Evolutionary conservation across 2,329 filamentous ascomycete species (phyloP).

Genomic region (Colletotrichum tanaceti): DNA sequence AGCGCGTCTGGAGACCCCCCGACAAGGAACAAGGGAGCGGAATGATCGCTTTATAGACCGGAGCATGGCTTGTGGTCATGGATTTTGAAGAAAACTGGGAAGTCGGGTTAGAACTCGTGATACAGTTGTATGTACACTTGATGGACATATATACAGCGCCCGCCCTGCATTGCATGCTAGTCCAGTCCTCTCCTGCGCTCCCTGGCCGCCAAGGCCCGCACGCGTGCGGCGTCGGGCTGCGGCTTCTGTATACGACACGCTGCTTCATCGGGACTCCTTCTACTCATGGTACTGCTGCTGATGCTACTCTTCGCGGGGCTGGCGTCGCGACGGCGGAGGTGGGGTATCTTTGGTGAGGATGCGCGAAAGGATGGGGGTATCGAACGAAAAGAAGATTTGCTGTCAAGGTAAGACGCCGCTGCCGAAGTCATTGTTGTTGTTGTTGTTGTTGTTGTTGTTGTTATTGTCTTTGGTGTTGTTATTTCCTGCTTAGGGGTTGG

Average conservation of each 20-base stretch:
- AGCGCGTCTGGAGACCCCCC: conserved; percentile 4
- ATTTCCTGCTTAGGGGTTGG: conserved; percentile 57
- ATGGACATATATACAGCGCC: conserved; percentile 55
- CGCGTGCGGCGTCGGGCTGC: conserved; percentile 54
- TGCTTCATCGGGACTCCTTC: conserved; percentile 60
- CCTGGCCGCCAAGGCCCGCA: conserved; percentile 55
- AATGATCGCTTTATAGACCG: conserved; percentile 25
- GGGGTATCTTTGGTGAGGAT: conserved; percentile 51
- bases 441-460: conserved; percentile 21
- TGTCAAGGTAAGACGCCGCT: conserved; percentile 53
- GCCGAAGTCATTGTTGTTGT: neutral
- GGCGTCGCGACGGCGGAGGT: conserved; percentile 48
- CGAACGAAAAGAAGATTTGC: conserved; percentile 50
- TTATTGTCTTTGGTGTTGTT: conserved; percentile 29
- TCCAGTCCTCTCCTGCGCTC: conserved; percentile 54
- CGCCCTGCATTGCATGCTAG: conserved; percentile 50
- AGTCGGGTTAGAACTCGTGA: conserved; percentile 35
- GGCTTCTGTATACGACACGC: conserved; percentile 62
- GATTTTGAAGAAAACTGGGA: neutral
- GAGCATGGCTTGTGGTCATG: conserved; percentile 11
- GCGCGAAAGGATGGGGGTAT: conserved; percentile 50
- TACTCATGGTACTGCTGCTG: conserved; percentile 45
- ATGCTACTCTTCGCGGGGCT: conserved; percentile 50
- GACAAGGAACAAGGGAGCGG: neutral
- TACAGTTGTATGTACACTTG: conserved; percentile 46